phyloP scores from a whole-genome alignment of 2,329 filamentous ascomycete species.

The Fusarium pilosicola region DNA sequence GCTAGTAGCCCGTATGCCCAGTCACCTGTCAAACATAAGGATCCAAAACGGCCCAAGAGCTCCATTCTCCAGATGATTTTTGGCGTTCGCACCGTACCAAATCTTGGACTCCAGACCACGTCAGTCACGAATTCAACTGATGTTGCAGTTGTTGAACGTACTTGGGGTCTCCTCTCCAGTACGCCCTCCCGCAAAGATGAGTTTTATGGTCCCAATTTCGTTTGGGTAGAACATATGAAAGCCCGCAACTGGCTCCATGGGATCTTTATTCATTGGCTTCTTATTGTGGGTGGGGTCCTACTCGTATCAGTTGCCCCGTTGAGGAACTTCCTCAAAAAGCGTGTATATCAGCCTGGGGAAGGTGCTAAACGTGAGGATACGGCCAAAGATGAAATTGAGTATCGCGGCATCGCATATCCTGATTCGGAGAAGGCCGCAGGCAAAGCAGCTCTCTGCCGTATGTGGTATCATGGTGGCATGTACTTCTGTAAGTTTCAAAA shows the following conservation, averaged over 20 bases:
- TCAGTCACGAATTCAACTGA: slow-evolving; percentile 63
- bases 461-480: slow-evolving; percentile 67
- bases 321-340: slow-evolving; percentile 55
- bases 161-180: slow-evolving; percentile 68
- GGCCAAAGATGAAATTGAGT: slow-evolving; percentile 70
- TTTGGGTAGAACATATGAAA: slow-evolving; percentile 64
- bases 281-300: slow-evolving; percentile 57
- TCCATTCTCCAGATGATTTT: slow-evolving; percentile 58
- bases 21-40: slow-evolving; percentile 64
- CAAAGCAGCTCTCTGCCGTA: slow-evolving; percentile 65
- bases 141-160: slow-evolving; percentile 65
- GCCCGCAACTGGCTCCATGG: slow-evolving; percentile 62
- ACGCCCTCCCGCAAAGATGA: slow-evolving; percentile 56
- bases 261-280: slow-evolving; percentile 59
- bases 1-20: slow-evolving; percentile 63
- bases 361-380: slow-evolving; percentile 63
- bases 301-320: slow-evolving; percentile 58
- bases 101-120: slow-evolving; percentile 66
- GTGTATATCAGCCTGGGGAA: slow-evolving; percentile 64
- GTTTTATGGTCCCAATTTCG: slow-evolving; percentile 71
- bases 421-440: slow-evolving; percentile 57
- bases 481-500: slow-evolving; percentile 68
- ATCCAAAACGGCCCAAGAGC: slow-evolving; percentile 40
- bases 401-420: slow-evolving; percentile 70
- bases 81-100: slow-evolving; percentile 59